These are phyloP conservation scores for Halophytophthora batemanensis DNA, from an alignment of 352 stramenopile species.

Conservation along the genomic window DNA sequence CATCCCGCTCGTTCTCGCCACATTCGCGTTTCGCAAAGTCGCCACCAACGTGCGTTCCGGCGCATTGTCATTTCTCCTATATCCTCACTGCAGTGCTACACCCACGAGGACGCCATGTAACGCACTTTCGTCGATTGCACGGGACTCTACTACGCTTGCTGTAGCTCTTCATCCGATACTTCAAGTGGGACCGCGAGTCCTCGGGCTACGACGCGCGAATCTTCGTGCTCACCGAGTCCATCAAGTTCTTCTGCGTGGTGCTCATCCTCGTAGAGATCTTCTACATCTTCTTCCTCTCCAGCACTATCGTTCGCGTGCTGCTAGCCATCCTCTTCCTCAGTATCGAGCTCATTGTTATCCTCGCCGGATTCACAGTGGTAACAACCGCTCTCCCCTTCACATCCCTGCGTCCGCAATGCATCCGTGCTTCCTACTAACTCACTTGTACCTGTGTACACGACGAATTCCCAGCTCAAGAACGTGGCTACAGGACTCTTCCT, in stretches of 20 bases:
- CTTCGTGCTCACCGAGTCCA: constrained; percentile 76
- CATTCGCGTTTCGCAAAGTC: constrained; percentile 72
- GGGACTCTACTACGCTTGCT: neutral
- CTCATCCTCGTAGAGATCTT: constrained; percentile 80
- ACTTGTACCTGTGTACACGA: no score
- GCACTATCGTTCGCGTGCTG: constrained; percentile 56
- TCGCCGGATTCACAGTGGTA: constrained; percentile 70
- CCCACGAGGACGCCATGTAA: no score
- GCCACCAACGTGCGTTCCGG: constrained; percentile 57
- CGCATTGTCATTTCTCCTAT: neutral
- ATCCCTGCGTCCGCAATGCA: no score
- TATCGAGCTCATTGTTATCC: constrained; percentile 57
- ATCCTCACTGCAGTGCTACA: no score
- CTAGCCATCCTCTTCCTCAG: constrained; percentile 66
- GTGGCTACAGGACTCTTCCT: constrained; percentile 77
- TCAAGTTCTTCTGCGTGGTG: constrained; percentile 75
- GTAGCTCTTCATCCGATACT: constrained; percentile 69
- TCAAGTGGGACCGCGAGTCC: constrained; percentile 69
- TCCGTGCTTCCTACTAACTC: no score
- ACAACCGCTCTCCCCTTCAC: neutral
- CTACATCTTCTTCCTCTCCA: constrained; percentile 79
- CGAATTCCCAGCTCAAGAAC: constrained; percentile 79
- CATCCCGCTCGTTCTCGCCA: constrained; percentile 67
- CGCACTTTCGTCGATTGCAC: neutral
- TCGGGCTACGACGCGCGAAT: constrained; percentile 72